Evolutionary conservation across 208 protist genomes (phyloP).

Genomic region (Acanthamoeba culbertsoni): DNA sequence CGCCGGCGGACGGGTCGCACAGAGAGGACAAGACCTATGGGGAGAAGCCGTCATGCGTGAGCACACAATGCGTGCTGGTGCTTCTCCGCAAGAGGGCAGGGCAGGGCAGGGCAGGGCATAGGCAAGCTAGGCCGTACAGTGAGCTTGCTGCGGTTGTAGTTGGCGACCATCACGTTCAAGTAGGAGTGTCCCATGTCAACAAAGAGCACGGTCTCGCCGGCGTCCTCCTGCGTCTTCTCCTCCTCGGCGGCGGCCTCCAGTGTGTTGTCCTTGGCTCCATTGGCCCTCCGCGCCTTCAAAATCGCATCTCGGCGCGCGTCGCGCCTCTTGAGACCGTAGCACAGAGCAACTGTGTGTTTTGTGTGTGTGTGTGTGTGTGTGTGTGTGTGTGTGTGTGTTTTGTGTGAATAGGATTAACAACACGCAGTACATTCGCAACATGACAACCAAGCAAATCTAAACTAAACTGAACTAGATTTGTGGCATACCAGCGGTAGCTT

Average conservation of each 20-base stretch:
- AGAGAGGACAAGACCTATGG: conserved; percentile 41
- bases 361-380: too few species aligned
- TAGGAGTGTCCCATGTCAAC: conserved; percentile 53
- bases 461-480: neutral
- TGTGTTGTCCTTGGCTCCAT: neutral
- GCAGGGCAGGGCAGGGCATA: neutral
- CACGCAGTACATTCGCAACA: too few species aligned
- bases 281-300: neutral
- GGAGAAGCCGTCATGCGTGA: too few species aligned
- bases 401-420: too few species aligned
- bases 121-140: conserved; percentile 15
- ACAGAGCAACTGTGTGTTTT: conserved; percentile 10
- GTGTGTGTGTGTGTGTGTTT: too few species aligned
- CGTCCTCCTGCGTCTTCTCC: conserved; percentile 1
- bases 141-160: neutral
- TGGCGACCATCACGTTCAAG: neutral
- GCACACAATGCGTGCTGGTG: too few species aligned
- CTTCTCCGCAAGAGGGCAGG: too few species aligned
- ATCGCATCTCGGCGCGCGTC: neutral
- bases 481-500: neutral
- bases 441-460: neutral
- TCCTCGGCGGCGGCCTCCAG: neutral
- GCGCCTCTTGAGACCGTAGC: neutral
- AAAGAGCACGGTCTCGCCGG: conserved; percentile 14
- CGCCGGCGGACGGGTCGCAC: neutral